Evolutionary conservation across 768 basidiomycete species (phyloP).

Genomic region (Macrocybe gigantea): DNA sequence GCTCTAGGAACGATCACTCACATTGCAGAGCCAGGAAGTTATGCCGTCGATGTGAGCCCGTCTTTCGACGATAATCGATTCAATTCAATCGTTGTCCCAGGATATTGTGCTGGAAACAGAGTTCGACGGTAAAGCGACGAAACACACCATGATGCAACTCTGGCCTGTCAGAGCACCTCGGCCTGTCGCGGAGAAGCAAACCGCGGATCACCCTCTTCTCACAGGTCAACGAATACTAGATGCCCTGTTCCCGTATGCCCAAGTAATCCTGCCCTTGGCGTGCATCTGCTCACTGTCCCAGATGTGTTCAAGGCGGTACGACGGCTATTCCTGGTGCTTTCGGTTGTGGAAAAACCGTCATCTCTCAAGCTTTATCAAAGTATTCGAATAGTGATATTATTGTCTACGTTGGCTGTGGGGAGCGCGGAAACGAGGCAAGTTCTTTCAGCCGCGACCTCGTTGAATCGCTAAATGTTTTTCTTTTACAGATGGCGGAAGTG

Average conservation of each 20-base stretch:
- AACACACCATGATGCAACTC: slow-evolving; percentile 95
- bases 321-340: slow-evolving; percentile 99
- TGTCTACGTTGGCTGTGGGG: slow-evolving; percentile 98
- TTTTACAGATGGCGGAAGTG: slow-evolving; percentile 87
- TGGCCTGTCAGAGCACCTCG: slow-evolving; percentile 99
- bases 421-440: slow-evolving; percentile 91
- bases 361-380: slow-evolving; percentile 96
- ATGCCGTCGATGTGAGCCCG: slow-evolving; percentile 72
- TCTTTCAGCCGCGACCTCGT: background rate
- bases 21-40: slow-evolving; percentile 92
- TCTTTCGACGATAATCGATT: slow-evolving; percentile 7
- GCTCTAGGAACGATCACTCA: slow-evolving; percentile 93
- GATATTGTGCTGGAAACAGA: slow-evolving; percentile 96
- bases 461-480: slow-evolving; percentile 3
- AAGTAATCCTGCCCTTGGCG: background rate
- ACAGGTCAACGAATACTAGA: slow-evolving; percentile 98
- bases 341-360: slow-evolving; percentile 98
- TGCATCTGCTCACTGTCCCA: slow-evolving; percentile 19
- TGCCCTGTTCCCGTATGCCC: slow-evolving; percentile 86
- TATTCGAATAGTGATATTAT: slow-evolving; percentile 99
- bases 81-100: slow-evolving; percentile 28
- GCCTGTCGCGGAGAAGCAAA: slow-evolving; percentile 92
- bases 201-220: slow-evolving; percentile 84
- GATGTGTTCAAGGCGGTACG: slow-evolving; percentile 95
- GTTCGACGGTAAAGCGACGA: slow-evolving; percentile 89